Percentiles rank a stretch among this genome's conserved stretches.
phyloP scores from a whole-genome alignment of 371 early-diverging fungal genomes.

The Mucor sp. region DNA sequence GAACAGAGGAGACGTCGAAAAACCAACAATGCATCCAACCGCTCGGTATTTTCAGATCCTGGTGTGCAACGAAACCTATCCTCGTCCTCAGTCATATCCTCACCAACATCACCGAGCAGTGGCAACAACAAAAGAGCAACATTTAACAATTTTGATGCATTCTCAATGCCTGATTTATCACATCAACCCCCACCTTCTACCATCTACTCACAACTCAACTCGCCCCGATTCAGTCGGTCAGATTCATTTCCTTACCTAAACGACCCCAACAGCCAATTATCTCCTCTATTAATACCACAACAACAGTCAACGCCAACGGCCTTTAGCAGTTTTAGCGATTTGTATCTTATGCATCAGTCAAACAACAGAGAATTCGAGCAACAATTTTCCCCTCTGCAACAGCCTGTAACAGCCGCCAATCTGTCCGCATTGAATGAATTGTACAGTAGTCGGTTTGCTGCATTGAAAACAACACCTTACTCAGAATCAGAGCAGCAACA shows the following conservation, averaged over 20 bases:
- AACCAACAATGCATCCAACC: not conserved
- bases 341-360: slow-evolving; percentile 10
- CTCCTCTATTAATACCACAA: not conserved
- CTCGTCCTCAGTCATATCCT: not conserved
- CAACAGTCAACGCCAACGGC: not conserved
- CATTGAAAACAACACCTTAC: slow-evolving; percentile 20
- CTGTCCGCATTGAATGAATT: slow-evolving; percentile 20
- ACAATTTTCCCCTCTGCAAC: not conserved
- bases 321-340: slow-evolving; percentile 24
- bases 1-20: not conserved
- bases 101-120: not conserved
- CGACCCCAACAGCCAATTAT: not conserved
- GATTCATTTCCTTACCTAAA: not conserved
- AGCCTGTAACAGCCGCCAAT: slow-evolving; percentile 26
- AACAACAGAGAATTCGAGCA: not conserved
- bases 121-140: not conserved
- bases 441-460: slow-evolving; percentile 23
- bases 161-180: slow-evolving; percentile 22
- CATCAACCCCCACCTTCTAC: not conserved
- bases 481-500: slow-evolving; percentile 9
- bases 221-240: not conserved
- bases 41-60: slow-evolving; percentile 24
- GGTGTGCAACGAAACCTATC: slow-evolving; percentile 4
- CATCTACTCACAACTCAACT: not conserved
- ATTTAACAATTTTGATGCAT: slow-evolving; percentile 9